These are phyloP conservation scores for Euphorbia corollata DNA, from an alignment of 441 rosid genomes.

Conservation along the genomic window DNA sequence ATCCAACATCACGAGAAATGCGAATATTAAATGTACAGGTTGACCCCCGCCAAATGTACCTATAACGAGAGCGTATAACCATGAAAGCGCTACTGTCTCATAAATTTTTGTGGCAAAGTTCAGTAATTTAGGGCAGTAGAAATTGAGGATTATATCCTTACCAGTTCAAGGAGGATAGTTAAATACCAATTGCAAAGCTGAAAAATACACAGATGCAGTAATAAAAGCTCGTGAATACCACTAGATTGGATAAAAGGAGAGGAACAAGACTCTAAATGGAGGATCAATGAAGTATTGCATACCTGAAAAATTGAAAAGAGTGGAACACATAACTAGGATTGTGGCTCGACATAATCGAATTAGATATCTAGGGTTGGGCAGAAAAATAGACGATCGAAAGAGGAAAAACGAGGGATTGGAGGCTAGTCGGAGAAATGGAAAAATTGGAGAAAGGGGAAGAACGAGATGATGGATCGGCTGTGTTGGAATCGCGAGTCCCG, in stretches of 20 bases:
- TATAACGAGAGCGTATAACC: background rate
- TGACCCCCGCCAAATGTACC: background rate
- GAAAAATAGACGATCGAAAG: background rate
- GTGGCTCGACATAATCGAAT: background rate
- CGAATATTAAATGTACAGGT: too few relatives aligned
- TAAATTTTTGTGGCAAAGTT: background rate
- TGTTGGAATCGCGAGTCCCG: constrained; percentile 22
- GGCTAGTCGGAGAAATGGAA: background rate
- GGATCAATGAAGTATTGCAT: background rate
- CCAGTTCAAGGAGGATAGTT: background rate
- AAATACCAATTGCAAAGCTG: constrained; percentile 1
- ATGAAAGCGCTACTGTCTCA: background rate
- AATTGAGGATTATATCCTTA: background rate
- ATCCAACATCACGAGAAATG: background rate
- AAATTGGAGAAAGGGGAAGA: constrained; percentile 1
- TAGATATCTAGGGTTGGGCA: background rate
- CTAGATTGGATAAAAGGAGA: background rate
- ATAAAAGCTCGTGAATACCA: background rate
- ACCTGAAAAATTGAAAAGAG: constrained; percentile 16
- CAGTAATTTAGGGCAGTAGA: background rate
- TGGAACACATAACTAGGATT: background rate
- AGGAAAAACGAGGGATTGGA: background rate
- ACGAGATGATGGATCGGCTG: constrained; percentile 14
- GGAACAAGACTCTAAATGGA: background rate
- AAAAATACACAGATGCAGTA: background rate